Evolutionary conservation across 2,329 filamentous ascomycete genomes (phyloP).

Genomic region (Fusarium falciforme): DNA sequence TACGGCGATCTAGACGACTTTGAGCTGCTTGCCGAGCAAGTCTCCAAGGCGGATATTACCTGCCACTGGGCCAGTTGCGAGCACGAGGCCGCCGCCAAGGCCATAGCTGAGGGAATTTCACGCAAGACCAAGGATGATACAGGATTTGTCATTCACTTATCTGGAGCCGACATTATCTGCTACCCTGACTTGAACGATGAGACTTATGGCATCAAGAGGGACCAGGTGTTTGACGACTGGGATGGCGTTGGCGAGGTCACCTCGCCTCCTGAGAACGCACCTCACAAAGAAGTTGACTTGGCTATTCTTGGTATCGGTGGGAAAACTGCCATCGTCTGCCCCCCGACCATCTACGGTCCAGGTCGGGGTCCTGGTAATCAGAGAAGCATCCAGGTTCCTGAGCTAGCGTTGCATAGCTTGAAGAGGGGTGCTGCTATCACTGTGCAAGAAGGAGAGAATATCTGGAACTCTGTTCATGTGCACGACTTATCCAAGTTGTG

Average conservation of each 20-base stretch:
- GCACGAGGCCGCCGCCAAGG: conserved; percentile 2
- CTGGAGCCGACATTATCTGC: not conserved
- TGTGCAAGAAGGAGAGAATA: not conserved
- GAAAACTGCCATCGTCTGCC: not conserved
- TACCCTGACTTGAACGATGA: not conserved
- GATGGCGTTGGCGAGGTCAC: not conserved
- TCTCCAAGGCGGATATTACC: conserved; percentile 6
- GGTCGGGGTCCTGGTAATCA: not conserved
- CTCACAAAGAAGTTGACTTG: not conserved
- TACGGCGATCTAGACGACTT: not conserved
- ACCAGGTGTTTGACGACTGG: not conserved
- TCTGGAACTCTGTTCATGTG: not conserved
- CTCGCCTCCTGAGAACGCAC: not conserved
- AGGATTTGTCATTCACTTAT: not conserved
- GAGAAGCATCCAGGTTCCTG: not conserved
- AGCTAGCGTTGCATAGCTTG: not conserved
- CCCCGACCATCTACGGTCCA: not conserved
- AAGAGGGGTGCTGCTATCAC: not conserved
- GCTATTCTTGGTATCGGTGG: not conserved
- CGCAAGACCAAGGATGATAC: not conserved
- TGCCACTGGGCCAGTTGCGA: conserved; percentile 11
- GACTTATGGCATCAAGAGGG: not conserved
- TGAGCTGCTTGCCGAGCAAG: not conserved
- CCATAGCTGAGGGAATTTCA: conserved; percentile 9
- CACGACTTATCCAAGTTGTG: not conserved